Conservation (phyloP, 345 rosid species). For the Schrenkiella parvula region DNA sequence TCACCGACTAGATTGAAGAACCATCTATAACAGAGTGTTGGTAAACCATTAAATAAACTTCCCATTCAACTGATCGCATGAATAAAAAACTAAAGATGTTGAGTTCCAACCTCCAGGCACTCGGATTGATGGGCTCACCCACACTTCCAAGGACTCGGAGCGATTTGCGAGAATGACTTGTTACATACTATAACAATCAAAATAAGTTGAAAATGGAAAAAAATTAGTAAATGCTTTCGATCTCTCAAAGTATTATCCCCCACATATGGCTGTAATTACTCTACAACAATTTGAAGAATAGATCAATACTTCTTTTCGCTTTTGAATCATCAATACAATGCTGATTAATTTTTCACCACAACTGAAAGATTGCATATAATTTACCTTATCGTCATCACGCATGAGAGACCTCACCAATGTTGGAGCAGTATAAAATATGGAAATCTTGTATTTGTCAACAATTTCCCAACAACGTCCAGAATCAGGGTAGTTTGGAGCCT, state of each 20-base stretch:
- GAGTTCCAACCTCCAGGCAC: constrained; percentile 87
- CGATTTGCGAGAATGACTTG: constrained; percentile 81
- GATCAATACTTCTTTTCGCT: not conserved
- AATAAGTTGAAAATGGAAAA: not conserved
- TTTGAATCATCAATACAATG: not conserved
- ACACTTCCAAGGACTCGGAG: constrained; percentile 95
- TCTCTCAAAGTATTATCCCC: not conserved
- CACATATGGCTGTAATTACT: not conserved
- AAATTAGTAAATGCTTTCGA: not conserved
- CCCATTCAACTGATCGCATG: not conserved
- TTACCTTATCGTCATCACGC: constrained; percentile 85
- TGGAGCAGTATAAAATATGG: constrained; percentile 94
- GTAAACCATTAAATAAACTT: not conserved
- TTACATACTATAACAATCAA: constrained; percentile 61
- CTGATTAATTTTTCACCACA: not conserved
- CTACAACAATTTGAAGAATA: not conserved
- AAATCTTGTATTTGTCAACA: constrained; percentile 90
- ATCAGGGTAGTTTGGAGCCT: constrained; percentile 95
- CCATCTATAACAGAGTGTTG: constrained; percentile 59
- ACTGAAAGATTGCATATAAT: constrained; percentile 26
- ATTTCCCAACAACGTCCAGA: constrained; percentile 97
- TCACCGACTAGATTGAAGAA: constrained; percentile 87
- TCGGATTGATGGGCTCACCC: constrained; percentile 99
- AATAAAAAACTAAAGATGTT: constrained; percentile 17
- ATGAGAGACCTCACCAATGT: constrained; percentile 96